Evolutionary conservation across 352 stramenopile genomes (phyloP).

Genomic region (Phytopythium cucurbitacearum): DNA sequence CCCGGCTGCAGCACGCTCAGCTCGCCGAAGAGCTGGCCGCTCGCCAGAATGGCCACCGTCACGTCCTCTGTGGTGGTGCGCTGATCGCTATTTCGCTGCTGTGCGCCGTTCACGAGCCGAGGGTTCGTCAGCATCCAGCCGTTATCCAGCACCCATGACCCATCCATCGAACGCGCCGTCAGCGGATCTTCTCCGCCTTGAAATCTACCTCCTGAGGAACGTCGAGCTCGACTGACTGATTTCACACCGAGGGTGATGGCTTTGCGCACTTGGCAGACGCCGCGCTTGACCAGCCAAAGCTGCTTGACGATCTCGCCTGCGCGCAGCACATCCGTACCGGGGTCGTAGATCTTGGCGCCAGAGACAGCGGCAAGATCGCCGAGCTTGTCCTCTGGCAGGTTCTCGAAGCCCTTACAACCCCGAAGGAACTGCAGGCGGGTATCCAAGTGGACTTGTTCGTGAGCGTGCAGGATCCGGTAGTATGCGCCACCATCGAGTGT

Average conservation of each 20-base stretch:
- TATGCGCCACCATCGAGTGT: constrained; percentile 43
- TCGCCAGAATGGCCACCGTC: constrained; percentile 54
- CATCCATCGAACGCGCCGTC: constrained; percentile 37
- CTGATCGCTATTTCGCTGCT: constrained; percentile 13
- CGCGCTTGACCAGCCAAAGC: constrained; percentile 61
- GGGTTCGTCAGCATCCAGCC: constrained; percentile 81
- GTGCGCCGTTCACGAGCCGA: constrained; percentile 47
- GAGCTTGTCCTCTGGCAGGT: constrained; percentile 46
- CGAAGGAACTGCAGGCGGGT: constrained; percentile 51
- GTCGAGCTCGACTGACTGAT: neutral
- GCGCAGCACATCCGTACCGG: constrained; percentile 41
- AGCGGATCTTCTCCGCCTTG: constrained; percentile 14
- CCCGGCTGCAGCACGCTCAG: constrained; percentile 64
- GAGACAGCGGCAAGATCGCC: constrained; percentile 40
- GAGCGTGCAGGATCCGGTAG: constrained; percentile 37
- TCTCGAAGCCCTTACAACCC: constrained; percentile 60
- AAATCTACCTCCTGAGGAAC: neutral
- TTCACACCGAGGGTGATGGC: constrained; percentile 24
- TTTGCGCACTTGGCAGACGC: constrained; percentile 68
- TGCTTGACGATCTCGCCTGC: constrained; percentile 57
- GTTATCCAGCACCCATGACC: constrained; percentile 76
- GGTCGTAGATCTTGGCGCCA: constrained; percentile 46
- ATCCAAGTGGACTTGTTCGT: constrained; percentile 40
- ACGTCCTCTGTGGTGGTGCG: constrained; percentile 35
- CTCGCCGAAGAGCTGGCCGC: constrained; percentile 67